Evolutionary conservation across 2,329 filamentous ascomycete genomes (phyloP).

Genomic region (Lasiodiplodia sp.): DNA sequence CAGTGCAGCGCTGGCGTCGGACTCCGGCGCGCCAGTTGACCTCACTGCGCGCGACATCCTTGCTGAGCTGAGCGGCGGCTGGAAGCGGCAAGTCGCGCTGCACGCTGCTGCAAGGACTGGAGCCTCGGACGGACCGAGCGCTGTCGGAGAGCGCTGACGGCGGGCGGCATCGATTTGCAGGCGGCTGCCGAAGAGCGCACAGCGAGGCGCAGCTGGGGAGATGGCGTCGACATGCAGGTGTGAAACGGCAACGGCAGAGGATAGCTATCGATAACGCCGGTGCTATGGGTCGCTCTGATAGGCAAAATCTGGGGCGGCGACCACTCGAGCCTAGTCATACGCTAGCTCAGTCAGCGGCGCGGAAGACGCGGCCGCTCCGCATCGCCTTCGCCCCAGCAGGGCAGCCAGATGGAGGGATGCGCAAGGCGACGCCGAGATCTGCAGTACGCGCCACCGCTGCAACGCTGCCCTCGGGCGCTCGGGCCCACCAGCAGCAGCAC

Average conservation of each 20-base stretch:
- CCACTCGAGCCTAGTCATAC: slow-evolving; percentile 24
- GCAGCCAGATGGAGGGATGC: slow-evolving; percentile 5
- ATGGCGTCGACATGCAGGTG: slow-evolving; percentile 27
- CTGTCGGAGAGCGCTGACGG: slow-evolving; percentile 10
- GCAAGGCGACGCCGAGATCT: slow-evolving; percentile 31
- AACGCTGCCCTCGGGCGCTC: slow-evolving; percentile 4
- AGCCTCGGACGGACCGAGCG: slow-evolving; percentile 25
- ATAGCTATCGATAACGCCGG: slow-evolving; percentile 29
- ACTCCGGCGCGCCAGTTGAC: slow-evolving; percentile 22
- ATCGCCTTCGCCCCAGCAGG: neutral
- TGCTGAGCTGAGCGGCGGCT: slow-evolving; percentile 28
- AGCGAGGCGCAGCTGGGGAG: slow-evolving; percentile 27
- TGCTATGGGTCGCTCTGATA: slow-evolving; percentile 25
- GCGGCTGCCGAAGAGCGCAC: slow-evolving; percentile 19
- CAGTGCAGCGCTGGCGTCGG: slow-evolving; percentile 26
- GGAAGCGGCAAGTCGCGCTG: slow-evolving; percentile 25
- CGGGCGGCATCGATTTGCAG: slow-evolving; percentile 7
- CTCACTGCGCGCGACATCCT: slow-evolving; percentile 4
- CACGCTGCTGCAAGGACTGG: slow-evolving; percentile 28
- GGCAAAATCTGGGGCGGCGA: slow-evolving; percentile 26
- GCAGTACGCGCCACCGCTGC: slow-evolving; percentile 24
- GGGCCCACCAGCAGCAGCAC: slow-evolving; percentile 12
- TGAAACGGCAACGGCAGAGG: slow-evolving; percentile 30
- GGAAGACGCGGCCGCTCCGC: slow-evolving; percentile 7
- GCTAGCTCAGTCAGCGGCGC: slow-evolving; percentile 22